phyloP scores from a whole-genome alignment of 352 stramenopile genomes.

The Globisporangium abappressorium region DNA sequence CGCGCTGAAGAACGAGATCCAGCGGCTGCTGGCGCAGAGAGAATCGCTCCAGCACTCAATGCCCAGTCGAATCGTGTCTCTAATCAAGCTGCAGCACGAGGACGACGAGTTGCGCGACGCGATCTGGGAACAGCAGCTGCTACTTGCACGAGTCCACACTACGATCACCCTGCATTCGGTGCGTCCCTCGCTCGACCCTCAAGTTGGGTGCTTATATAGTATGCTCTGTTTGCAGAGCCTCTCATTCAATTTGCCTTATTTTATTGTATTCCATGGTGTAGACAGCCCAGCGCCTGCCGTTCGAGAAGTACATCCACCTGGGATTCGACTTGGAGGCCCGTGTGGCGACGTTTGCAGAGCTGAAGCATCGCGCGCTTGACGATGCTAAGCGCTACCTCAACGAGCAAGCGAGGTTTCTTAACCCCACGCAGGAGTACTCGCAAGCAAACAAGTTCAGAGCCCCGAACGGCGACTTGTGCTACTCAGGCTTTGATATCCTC shows the following conservation, averaged over 20 bases:
- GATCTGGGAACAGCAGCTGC: background rate
- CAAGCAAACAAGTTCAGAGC: constrained; percentile 24
- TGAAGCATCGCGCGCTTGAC: background rate
- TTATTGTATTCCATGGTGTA: background rate
- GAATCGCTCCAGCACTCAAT: background rate
- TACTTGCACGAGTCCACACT: background rate
- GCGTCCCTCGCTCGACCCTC: background rate
- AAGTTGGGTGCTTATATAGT: too few species aligned
- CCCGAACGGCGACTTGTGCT: constrained; percentile 18
- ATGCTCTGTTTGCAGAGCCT: background rate
- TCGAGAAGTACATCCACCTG: constrained; percentile 6
- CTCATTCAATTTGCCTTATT: too few species aligned
- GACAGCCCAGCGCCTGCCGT: background rate
- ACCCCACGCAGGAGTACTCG: constrained; percentile 27
- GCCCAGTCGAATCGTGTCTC: background rate
- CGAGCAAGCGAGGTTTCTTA: constrained; percentile 19
- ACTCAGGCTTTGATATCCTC: constrained; percentile 22
- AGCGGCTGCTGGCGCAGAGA: background rate
- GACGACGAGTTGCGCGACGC: background rate
- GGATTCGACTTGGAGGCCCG: background rate
- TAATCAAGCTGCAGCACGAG: background rate
- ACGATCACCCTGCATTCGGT: background rate
- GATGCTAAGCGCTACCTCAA: constrained; percentile 24
- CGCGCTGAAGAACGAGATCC: background rate
- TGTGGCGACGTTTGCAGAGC: background rate